Base-by-base conservation (phyloP, 352 stramenopile species). In the Phytophthora ohioensis region DNA sequence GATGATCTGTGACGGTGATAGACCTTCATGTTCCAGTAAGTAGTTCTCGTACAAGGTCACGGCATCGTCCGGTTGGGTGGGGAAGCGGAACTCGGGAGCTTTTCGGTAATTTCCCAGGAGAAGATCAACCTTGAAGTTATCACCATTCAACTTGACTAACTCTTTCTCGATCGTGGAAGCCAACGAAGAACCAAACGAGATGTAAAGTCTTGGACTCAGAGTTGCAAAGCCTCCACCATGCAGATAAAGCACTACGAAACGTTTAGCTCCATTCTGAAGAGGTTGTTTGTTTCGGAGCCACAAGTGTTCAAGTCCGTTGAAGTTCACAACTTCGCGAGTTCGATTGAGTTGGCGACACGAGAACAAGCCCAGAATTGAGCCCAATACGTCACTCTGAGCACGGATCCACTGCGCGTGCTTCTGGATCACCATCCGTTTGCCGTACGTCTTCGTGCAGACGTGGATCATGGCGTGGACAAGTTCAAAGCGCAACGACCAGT, bases 91-190 rank as follows among this genome's bases (percentile, higher is more conserved):
- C 51, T 88, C 76, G 2, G 82, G 82, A 4, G 62, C 35, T 55
- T 90, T 90, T 27, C 74, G 78, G 57, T 90, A 88, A 72, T 87
- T 90, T 7, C 67, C 80, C 1, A 84, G 39, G 30, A 88, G 63
- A 5, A 84, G 67, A 13, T 88, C 68, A 15, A 88, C 68, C 3
- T 54, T 47, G 36, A 75, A 17, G 13, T 58, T 36, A 9, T 43
- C 15, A 17, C 12, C 43, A 9, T 36, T 21, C 34, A 27, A 41
- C 7, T 54, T 39, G 0, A 34, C 30, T 27, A 81, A 42, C 41
- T 84, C 60, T 10, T 64, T 45, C 46, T 70, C 58, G 54, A 80
- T 72, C 32, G 46, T 41, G 8, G 41, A 60, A 3, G 60, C 58
- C 4, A 84, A 45, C 6, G 57, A 48, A 47, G 72, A 76, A 47